Evolutionary conservation across 148 eudicot species (phyloP).

Genomic region (Amaranthus cruentus): DNA sequence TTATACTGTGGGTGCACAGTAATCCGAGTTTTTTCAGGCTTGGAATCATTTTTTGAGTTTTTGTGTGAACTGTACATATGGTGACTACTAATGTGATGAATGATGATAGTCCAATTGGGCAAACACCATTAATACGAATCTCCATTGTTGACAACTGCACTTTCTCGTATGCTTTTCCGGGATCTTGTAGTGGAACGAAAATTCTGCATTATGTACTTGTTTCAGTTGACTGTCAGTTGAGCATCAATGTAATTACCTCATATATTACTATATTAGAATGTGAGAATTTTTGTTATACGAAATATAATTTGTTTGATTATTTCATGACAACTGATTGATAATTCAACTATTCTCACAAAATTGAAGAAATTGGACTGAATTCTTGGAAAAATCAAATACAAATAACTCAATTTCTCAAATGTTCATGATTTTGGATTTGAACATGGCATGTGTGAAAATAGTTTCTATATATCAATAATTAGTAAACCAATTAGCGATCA

Average conservation of each 20-base stretch:
- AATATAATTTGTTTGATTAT: no score
- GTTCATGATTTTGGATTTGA: background rate
- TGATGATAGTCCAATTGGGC: conserved; percentile 2
- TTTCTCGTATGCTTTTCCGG: no score
- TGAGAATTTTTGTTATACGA: no score
- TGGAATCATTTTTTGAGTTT: background rate
- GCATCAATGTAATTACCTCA: no score
- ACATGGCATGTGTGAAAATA: background rate
- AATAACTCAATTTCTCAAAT: no score
- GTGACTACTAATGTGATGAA: background rate
- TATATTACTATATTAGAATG: no score
- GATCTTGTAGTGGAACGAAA: no score
- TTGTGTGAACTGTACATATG: conserved; percentile 6
- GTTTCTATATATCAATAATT: background rate
- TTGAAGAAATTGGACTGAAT: no score
- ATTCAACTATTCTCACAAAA: background rate
- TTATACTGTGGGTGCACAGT: background rate
- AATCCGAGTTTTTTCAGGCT: conserved; percentile 10
- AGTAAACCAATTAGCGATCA: background rate
- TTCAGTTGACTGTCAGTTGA: no score
- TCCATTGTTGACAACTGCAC: background rate
- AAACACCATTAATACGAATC: background rate
- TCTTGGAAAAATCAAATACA: background rate
- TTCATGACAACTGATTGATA: no score
- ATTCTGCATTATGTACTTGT: no score